These are phyloP conservation scores for Thymus mandschuricus DNA, from an alignment of 257 asterid species.

Conservation along the genomic window DNA sequence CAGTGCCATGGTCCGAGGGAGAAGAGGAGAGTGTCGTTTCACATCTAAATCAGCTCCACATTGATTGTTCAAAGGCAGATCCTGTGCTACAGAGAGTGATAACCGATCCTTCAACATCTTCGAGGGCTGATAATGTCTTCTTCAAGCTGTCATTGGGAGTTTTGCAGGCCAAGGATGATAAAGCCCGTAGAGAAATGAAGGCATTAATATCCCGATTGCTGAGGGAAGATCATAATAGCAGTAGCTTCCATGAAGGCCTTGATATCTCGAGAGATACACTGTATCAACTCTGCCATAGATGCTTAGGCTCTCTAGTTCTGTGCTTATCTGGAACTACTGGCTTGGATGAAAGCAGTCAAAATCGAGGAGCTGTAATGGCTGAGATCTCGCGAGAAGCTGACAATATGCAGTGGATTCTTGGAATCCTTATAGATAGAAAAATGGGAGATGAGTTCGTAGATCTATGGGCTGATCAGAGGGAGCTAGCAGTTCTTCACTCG, in stretches of 20 bases:
- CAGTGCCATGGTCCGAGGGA: constrained; percentile 86
- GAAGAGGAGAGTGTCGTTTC: constrained; percentile 75
- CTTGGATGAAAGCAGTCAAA: constrained; percentile 58
- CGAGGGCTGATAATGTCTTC: constrained; percentile 70
- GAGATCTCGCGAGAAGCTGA: constrained; percentile 90
- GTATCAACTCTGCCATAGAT: constrained; percentile 75
- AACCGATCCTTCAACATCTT: constrained; percentile 64
- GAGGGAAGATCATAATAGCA: constrained; percentile 47
- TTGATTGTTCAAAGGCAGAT: constrained; percentile 46
- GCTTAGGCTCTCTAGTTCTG: constrained; percentile 71
- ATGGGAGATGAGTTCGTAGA: constrained; percentile 80
- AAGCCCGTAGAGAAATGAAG: constrained; percentile 83
- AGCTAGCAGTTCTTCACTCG: constrained; percentile 79
- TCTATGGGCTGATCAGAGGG: constrained; percentile 91
- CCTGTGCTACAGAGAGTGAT: constrained; percentile 73
- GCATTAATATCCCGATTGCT: constrained; percentile 58
- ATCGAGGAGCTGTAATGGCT: constrained; percentile 79
- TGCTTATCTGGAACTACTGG: constrained; percentile 70
- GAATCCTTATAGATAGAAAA: constrained; percentile 64
- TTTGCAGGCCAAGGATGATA: constrained; percentile 78
- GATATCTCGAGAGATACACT: constrained; percentile 67
- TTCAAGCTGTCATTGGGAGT: constrained; percentile 62
- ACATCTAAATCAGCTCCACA: constrained; percentile 60
- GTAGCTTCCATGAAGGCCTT: constrained; percentile 26
- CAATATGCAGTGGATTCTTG: constrained; percentile 85